Evolutionary conservation across 2,329 filamentous ascomycete species (phyloP).

Genomic region (Ophiostoma sp.): DNA sequence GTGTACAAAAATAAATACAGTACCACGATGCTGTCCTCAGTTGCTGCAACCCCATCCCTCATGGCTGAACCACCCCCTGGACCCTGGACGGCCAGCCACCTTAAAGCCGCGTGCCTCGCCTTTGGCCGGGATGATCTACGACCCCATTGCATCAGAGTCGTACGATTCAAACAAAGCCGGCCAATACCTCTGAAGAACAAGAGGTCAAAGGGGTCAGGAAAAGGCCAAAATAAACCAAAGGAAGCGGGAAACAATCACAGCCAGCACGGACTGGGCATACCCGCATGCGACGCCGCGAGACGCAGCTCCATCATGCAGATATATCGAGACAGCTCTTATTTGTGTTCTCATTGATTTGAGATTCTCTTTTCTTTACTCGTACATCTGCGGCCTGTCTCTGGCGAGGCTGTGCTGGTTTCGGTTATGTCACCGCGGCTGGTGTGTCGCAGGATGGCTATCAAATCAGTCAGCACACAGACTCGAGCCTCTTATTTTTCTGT

Average conservation of each 20-base stretch:
- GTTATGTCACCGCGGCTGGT: neutral
- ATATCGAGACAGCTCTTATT: too few relatives aligned
- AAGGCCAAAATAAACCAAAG: too few relatives aligned
- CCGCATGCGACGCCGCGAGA: too few relatives aligned
- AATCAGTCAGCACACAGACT: too few relatives aligned
- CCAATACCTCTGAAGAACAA: neutral
- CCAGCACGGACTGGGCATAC: neutral
- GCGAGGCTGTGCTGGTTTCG: neutral
- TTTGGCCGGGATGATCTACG: conserved; percentile 16
- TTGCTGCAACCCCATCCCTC: neutral
- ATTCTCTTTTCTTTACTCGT: too few relatives aligned
- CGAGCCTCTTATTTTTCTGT: neutral
- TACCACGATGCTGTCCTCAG: neutral
- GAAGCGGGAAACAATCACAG: too few relatives aligned
- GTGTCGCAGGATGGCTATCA: neutral
- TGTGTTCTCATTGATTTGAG: too few relatives aligned
- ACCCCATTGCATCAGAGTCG: conserved; percentile 25
- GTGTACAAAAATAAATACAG: too few relatives aligned
- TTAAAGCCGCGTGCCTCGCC: conserved; percentile 15
- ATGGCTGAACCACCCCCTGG: conserved; percentile 2
- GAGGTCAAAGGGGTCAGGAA: neutral
- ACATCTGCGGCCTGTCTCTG: neutral
- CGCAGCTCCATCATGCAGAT: neutral
- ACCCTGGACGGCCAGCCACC: neutral
- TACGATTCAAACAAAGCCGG: conserved; percentile 17